Evolutionary conservation across 2,329 filamentous ascomycete genomes (phyloP), one percentile per base, ranked within the genome.

Genomic region (Fusarium sublunatum): DNA sequence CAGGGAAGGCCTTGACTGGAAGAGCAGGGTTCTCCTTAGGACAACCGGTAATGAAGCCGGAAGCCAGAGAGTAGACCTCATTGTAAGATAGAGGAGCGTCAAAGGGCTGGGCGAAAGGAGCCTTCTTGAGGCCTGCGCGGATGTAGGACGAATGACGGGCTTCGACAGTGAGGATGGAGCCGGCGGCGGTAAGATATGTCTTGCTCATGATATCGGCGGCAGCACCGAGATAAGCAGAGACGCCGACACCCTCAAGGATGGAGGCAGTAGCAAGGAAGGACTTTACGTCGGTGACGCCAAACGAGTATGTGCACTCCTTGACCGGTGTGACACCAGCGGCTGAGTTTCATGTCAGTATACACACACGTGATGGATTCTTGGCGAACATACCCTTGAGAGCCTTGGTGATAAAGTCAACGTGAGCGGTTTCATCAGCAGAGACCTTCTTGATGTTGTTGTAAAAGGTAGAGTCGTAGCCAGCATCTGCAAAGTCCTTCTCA

Each of bases 161-260:
- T 75, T 91, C 88, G 32, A 89, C 81, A 22, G 74, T 75, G 28
- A 91, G 77, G 72, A 91, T 91, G 51, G 84, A 85, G 13, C 83
- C 88, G 3, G 88, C 88, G 2, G 83, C 84, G 0, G 73, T 72
- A 52, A 91, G 79, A 73, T 88, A 88, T 2, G 78, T 74, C 71
- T 86, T 86, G 74, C 81, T 80, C 67, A 81, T 78, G 71, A 90
- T 88, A 51, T 79, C 78, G 24, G 82, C 81, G 6, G 87, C 87
- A 15, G 86, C 87, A 36, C 88, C 87, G 64, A 89, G 77, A 76
- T 87, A 88, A 5, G 88, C 78, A 2, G 83, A 83, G 77, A 91
- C 88, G 9, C 88, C 83, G 29, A 88, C 82, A 69, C 90, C 88
- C 53, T 89, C 83, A 28, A 91, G 78, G 69, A 91, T 87, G 53